These are phyloP conservation scores for Penicillium sp. DNA, from an alignment of 2,329 filamentous ascomycete species.

Conservation along the genomic window DNA sequence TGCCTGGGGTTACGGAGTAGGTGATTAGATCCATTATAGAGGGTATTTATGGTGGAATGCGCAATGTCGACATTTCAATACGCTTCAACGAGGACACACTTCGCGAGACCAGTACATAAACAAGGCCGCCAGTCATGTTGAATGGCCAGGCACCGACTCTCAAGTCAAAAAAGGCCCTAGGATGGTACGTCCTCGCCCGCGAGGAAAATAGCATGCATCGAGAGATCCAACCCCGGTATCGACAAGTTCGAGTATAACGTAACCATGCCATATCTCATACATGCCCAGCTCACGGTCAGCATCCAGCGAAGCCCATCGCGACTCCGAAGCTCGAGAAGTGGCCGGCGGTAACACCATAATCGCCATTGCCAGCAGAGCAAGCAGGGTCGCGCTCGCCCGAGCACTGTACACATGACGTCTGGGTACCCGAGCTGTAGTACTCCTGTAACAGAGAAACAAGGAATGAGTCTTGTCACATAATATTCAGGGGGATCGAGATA, in stretches of 20 bases:
- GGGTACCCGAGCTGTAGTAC: constrained; percentile 31
- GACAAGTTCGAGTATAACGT: background rate
- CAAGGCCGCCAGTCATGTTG: constrained; percentile 5
- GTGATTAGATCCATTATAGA: background rate
- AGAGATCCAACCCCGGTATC: background rate
- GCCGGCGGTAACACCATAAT: constrained; percentile 26
- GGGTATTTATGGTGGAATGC: too few species aligned
- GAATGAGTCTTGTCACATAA: background rate
- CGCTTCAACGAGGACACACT: background rate
- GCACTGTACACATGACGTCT: constrained; percentile 20
- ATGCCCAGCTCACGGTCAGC: constrained; percentile 1
- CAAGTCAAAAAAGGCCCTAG: background rate
- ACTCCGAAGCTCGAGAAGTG: constrained; percentile 32
- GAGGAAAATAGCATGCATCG: background rate
- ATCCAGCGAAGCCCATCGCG: constrained; percentile 24
- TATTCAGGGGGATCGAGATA: background rate
- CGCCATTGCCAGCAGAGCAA: constrained; percentile 33
- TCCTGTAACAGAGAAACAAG: constrained; percentile 17
- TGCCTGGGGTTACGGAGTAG: background rate
- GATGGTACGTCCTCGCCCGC: constrained; percentile 4
- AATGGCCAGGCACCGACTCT: constrained; percentile 3
- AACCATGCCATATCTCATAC: background rate
- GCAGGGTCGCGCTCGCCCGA: constrained; percentile 28
- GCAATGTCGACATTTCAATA: background rate
- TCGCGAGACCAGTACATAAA: background rate